Evolutionary conservation across 2,329 filamentous ascomycete species (phyloP), one percentile per base, ranked within the genome.

Genomic region (Cladophialophora yegresii): DNA sequence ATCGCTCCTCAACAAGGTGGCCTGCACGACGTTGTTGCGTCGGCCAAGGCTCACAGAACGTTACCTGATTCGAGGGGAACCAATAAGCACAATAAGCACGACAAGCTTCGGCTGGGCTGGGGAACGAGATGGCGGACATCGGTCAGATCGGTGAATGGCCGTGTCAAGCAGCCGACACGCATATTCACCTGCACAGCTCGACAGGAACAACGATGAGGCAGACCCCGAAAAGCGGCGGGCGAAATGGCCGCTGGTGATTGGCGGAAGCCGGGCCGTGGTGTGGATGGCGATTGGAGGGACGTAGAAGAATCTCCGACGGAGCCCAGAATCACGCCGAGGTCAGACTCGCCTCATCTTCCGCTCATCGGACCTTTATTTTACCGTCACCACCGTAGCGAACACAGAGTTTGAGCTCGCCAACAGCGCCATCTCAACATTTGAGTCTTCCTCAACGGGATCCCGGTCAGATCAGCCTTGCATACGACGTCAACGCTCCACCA

Each of bases 301-400:
- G 61, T 61, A 67, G 61, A 67, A 67, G 62, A 66, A 66, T 66
- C 51, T 32, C 64, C 64, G 64, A 58, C 12, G 43, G 20, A 45
- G 26, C 57, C 57, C 28, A 50, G 57, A 36, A 8, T 13, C 26
- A 40, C 1, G 32, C 30, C 33, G 45, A 45, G 22, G 36, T 49
- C 28, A 16, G 9, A 7, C 28, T 36, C 47, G 23, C 32, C 58
- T 54, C 49, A 32, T 28, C 20, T 49, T 49, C 30, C 47, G 54
- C 49, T 47, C 28, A 50, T 30, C 64, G 64, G 64, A 10, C 23
- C 58, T 66, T 63, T 61, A 61, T 66, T 66, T 20, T 43, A 8
- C 36, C 36, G 36, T n/a, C 5, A 6, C 32, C 54, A 20, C 55
- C 59, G 63, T 16, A 23, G 1, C n/a, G 20, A 49, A 23, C 45